phyloP scores from a whole-genome alignment of 1,139 yeast species.

The Kodamaea alishanica region DNA sequence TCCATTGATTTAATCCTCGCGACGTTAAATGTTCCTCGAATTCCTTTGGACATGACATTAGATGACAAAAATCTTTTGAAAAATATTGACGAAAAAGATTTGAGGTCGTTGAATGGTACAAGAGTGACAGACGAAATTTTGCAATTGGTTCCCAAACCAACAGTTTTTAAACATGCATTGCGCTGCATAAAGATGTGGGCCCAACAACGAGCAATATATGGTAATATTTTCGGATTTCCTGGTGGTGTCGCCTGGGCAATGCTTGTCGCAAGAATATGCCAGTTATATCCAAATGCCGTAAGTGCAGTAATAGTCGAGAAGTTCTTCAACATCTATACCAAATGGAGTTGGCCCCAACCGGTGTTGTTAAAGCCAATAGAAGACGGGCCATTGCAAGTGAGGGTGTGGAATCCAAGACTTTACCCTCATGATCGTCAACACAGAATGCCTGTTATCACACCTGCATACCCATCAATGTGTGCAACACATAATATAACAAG shows the following conservation, averaged over 20 bases:
- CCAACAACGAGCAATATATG: slow-evolving; percentile 88
- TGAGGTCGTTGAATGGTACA: slow-evolving; percentile 89
- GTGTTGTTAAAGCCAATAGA: slow-evolving; percentile 88
- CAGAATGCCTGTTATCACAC: slow-evolving; percentile 98
- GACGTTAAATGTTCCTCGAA: slow-evolving; percentile 71
- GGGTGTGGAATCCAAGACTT: slow-evolving; percentile 94
- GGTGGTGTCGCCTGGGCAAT: slow-evolving; percentile 99
- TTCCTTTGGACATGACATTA: slow-evolving; percentile 68
- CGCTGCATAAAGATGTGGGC: slow-evolving; percentile 97
- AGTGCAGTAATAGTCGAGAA: slow-evolving; percentile 86
- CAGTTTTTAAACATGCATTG: slow-evolving; percentile 87
- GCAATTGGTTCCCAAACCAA: slow-evolving; percentile 84
- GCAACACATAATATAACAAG: slow-evolving; percentile 93
- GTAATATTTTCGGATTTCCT: slow-evolving; percentile 93
- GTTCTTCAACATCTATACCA: slow-evolving; percentile 77
- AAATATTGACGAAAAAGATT: slow-evolving; percentile 85
- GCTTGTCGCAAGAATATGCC: slow-evolving; percentile 96
- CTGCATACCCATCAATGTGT: slow-evolving; percentile 99
- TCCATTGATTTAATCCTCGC: slow-evolving; percentile 90
- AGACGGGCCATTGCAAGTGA: slow-evolving; percentile 93
- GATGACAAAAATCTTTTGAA: slow-evolving; percentile 80
- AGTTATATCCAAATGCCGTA: slow-evolving; percentile 92
- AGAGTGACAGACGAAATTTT: slow-evolving; percentile 95
- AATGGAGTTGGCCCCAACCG: slow-evolving; percentile 99
- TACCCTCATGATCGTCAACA: slow-evolving; percentile 87